Evolutionary conservation across 2,329 filamentous ascomycete genomes (phyloP).

Genomic region (Aspergillus versicolor): DNA sequence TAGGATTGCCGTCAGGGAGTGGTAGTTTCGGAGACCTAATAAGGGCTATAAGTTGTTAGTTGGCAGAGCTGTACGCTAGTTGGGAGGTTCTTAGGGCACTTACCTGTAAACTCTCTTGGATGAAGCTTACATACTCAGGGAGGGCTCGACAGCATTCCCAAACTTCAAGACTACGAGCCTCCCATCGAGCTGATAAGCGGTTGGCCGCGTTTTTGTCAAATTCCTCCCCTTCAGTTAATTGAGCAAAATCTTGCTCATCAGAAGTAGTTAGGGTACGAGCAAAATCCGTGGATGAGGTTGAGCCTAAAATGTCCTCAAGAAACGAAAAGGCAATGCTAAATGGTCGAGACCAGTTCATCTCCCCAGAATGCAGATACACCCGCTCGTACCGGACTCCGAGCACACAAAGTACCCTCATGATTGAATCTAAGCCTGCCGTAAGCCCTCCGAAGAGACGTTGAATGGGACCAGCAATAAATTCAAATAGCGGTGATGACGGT

Average conservation of each 20-base stretch:
- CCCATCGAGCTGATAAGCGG: slow-evolving; percentile 31
- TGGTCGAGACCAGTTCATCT: slow-evolving; percentile 35
- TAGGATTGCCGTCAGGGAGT: slow-evolving; percentile 38
- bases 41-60: slow-evolving; percentile 26
- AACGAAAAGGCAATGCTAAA: slow-evolving; percentile 35
- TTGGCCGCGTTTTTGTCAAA: slow-evolving; percentile 14
- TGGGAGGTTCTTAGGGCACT: slow-evolving; percentile 9
- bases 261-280: slow-evolving; percentile 31
- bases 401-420: slow-evolving; percentile 39
- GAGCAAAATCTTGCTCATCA: slow-evolving; percentile 32
- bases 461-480: slow-evolving; percentile 40
- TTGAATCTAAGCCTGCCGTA: slow-evolving; percentile 28
- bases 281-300: slow-evolving; percentile 32
- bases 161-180: slow-evolving; percentile 29
- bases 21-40: slow-evolving; percentile 33
- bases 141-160: slow-evolving; percentile 41
- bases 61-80: not conserved
- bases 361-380: slow-evolving; percentile 33
- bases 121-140: slow-evolving; percentile 30
- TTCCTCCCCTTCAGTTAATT: not conserved
- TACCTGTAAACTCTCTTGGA: slow-evolving; percentile 38
- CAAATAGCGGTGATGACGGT: slow-evolving; percentile 23
- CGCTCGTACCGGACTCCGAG: slow-evolving; percentile 35
- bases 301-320: slow-evolving; percentile 35
- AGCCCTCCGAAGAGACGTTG: slow-evolving; percentile 36